Percentiles rank a stretch among this genome's conserved stretches.
phyloP scores from a whole-genome alignment of 2,329 filamentous ascomycete genomes.

The Fusarium sterilihyphosum region DNA sequence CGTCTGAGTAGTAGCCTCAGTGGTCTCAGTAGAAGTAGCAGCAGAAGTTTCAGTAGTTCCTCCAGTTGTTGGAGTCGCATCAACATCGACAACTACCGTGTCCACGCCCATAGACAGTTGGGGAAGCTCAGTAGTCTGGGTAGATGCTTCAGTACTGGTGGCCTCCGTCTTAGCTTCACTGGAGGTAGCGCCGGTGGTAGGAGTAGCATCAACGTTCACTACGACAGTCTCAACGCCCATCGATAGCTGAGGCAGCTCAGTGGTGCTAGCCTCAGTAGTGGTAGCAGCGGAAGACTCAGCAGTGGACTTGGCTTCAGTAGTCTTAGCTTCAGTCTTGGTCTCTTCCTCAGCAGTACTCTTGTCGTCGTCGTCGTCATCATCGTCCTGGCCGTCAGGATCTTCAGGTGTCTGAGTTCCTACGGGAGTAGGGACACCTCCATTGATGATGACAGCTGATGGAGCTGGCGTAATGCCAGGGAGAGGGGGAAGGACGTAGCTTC shows the following conservation, averaged over 20 bases:
- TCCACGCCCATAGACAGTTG: neutral
- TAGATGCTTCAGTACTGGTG: neutral
- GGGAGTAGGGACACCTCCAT: neutral
- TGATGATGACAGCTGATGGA: neutral
- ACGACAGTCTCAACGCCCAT: slow-evolving; percentile 1
- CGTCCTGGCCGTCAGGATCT: neutral
- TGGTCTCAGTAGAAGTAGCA: neutral
- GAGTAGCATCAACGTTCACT: neutral
- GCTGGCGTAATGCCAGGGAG: slow-evolving; percentile 2
- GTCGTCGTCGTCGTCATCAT: neutral
- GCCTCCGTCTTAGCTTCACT: neutral
- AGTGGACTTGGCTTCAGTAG: neutral
- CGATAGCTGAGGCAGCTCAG: neutral
- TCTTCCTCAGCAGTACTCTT: slow-evolving; percentile 1
- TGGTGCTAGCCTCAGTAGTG: neutral
- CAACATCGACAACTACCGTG: neutral
- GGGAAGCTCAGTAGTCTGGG: neutral
- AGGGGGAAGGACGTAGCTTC: slow-evolving; percentile 1
- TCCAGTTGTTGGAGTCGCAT: neutral
- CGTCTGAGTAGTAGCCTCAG: neutral
- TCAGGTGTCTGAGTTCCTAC: neutral
- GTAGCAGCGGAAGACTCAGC: neutral
- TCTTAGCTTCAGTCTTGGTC: slow-evolving; percentile 1
- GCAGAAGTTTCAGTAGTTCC: neutral
- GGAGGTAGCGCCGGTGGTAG: neutral